Percentiles rank a stretch among this genome's conserved stretches.
Evolutionary conservation across 768 basidiomycete species (phyloP).

Genomic region (Kwoniella sp.): DNA sequence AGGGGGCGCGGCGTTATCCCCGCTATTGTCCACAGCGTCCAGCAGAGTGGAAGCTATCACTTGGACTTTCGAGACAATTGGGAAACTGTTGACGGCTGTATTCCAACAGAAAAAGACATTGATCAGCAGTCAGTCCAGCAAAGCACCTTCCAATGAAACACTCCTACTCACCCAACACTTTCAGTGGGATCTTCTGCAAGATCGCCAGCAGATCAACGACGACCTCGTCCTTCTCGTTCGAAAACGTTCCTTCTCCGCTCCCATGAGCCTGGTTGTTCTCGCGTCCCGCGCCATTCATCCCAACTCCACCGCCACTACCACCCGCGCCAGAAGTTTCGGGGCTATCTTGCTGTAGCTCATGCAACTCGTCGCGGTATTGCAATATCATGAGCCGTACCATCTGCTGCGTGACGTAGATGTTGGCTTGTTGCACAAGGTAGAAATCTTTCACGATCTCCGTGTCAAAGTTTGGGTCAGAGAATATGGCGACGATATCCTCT

Average conservation of each 20-base stretch:
- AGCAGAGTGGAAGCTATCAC: slow-evolving; percentile 88
- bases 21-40: slow-evolving; percentile 69
- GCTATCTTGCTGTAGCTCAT: slow-evolving; percentile 61
- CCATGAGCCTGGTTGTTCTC: slow-evolving; percentile 13
- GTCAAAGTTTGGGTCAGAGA: slow-evolving; percentile 85
- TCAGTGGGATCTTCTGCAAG: slow-evolving; percentile 88
- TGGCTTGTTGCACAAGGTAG: slow-evolving; percentile 88
- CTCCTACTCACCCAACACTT: slow-evolving; percentile 79
- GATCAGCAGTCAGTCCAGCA: too few relatives aligned
- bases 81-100: slow-evolving; percentile 50
- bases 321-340: slow-evolving; percentile 44
- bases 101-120: too few relatives aligned
- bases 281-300: slow-evolving; percentile 3
- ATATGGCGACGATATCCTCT: slow-evolving; percentile 85
- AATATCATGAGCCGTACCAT: slow-evolving; percentile 88
- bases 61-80: slow-evolving; percentile 79
- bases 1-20: not conserved
- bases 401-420: slow-evolving; percentile 95
- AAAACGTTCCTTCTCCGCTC: not conserved
- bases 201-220: slow-evolving; percentile 84
- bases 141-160: not conserved
- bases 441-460: slow-evolving; percentile 83
- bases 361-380: slow-evolving; percentile 85
- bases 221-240: slow-evolving; percentile 65
- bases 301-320: slow-evolving; percentile 11